Evolutionary conservation across 2,329 filamentous ascomycete genomes (phyloP).

Genomic region (Ceratocystis alfenasii): DNA sequence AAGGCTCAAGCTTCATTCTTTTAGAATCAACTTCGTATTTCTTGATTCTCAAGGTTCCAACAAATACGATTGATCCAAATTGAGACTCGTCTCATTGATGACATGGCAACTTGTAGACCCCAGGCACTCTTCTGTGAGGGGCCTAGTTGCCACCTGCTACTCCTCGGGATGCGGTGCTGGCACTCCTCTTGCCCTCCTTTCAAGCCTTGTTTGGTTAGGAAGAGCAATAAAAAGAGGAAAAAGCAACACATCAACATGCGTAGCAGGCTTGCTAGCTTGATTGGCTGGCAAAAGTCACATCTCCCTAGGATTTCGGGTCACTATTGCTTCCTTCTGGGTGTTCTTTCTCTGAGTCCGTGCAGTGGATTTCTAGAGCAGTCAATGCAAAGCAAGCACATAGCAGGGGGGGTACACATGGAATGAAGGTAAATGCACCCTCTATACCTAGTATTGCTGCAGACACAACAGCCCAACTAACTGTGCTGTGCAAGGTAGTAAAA

Average conservation of each 20-base stretch:
- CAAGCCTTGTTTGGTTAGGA: background rate
- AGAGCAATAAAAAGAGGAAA: background rate
- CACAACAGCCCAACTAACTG: background rate
- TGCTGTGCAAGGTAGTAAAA: too few species aligned
- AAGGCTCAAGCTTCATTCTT: background rate
- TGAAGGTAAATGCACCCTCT: background rate
- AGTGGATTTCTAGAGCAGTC: background rate
- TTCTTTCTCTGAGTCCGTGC: slow-evolving; percentile 3
- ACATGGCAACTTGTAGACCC: background rate
- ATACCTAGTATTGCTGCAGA: background rate
- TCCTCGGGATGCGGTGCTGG: background rate
- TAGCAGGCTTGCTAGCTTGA: background rate
- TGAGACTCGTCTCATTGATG: background rate
- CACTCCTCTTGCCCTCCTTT: background rate
- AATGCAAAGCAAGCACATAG: background rate
- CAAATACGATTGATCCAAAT: background rate
- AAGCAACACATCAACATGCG: background rate
- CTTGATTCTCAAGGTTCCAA: background rate
- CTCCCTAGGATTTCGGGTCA: background rate
- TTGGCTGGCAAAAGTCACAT: background rate
- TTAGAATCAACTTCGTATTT: background rate
- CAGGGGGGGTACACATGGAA: background rate
- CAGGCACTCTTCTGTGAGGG: background rate
- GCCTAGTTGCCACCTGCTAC: background rate
- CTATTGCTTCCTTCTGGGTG: background rate